phyloP scores from a whole-genome alignment of 768 basidiomycete species.

The Hysterangium stoloniferum region DNA sequence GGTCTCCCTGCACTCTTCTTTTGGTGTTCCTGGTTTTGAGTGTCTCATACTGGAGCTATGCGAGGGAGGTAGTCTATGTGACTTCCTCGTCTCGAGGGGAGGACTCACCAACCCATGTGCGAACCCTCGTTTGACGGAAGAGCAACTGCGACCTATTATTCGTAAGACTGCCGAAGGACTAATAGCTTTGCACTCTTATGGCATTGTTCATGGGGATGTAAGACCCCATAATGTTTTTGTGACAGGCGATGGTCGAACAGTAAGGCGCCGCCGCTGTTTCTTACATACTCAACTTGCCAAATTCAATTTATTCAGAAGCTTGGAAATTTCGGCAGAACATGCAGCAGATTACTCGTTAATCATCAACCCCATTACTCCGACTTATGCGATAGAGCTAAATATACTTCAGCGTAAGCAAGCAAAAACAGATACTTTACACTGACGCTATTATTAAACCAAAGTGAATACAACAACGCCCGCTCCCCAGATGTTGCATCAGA shows the following conservation, averaged over 20 bases:
- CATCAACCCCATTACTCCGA: no score
- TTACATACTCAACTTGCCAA: background rate
- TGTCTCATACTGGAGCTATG: slow-evolving; percentile 43
- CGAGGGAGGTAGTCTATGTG: slow-evolving; percentile 29
- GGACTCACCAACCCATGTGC: slow-evolving; percentile 14
- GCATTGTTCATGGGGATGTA: slow-evolving; percentile 39
- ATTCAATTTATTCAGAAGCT: slow-evolving; percentile 32
- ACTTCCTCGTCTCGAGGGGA: slow-evolving; percentile 20
- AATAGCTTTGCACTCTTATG: slow-evolving; percentile 33
- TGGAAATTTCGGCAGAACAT: background rate
- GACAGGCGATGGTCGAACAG: slow-evolving; percentile 31
- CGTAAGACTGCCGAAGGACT: slow-evolving; percentile 36
- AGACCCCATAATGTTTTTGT: slow-evolving; percentile 33
- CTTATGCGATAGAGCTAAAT: slow-evolving; percentile 22
- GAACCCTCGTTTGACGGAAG: slow-evolving; percentile 23
- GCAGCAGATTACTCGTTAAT: background rate
- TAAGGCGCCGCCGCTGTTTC: slow-evolving; percentile 20
- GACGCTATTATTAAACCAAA: slow-evolving; percentile 18
- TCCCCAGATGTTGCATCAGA: slow-evolving; percentile 33
- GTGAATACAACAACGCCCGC: slow-evolving; percentile 31
- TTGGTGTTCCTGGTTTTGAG: slow-evolving; percentile 24
- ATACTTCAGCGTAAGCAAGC: slow-evolving; percentile 34
- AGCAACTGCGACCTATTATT: slow-evolving; percentile 30
- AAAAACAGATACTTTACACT: background rate
- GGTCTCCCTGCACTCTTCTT: slow-evolving; percentile 37